Conservation (phyloP, 345 rosid genomes). For the Eucalyptus cloeziana region DNA sequence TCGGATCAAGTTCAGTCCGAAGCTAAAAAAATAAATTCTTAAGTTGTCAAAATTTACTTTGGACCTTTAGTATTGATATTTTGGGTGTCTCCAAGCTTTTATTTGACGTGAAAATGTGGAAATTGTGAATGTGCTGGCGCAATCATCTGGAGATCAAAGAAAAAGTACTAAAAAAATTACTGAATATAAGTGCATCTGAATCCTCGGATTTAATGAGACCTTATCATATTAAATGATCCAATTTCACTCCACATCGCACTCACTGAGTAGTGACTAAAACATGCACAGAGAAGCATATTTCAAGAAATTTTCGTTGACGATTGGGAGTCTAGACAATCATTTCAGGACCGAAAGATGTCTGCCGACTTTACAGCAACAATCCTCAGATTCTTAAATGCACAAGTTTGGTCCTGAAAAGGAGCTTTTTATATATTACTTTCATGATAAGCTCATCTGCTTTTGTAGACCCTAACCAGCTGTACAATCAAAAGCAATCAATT, state of each 20-base stretch:
- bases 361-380: neutral
- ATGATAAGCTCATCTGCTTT: neutral
- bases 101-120: neutral
- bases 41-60: neutral
- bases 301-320: neutral
- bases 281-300: neutral
- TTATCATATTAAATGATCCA: neutral
- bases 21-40: neutral
- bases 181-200: neutral
- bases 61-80: neutral
- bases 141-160: neutral
- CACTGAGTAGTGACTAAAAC: neutral
- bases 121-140: neutral
- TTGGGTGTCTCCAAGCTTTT: neutral
- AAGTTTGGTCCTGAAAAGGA: neutral
- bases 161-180: neutral
- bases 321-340: neutral
- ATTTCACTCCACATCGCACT: neutral
- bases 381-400: neutral
- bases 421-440: neutral
- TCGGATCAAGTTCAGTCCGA: neutral
- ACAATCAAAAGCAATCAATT: neutral
- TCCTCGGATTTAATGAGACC: neutral
- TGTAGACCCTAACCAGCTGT: neutral
- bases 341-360: neutral